phyloP scores from a whole-genome alignment of 371 early-diverging fungal species.

The Mucor velutinosus region DNA sequence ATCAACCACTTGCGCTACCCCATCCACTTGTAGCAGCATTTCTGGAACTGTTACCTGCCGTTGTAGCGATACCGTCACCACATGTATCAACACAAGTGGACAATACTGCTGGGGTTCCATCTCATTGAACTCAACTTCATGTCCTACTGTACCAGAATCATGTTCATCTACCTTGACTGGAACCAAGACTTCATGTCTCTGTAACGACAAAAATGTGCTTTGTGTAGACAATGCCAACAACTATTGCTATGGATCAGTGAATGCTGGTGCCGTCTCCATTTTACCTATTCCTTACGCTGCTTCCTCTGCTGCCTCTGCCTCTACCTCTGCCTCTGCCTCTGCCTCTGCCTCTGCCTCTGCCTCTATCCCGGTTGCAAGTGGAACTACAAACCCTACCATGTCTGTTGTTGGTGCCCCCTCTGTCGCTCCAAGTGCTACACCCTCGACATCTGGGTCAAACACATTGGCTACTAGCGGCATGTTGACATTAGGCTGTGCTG shows the following conservation, averaged over 20 bases:
- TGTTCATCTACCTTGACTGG: conserved; percentile 31
- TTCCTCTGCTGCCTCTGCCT: conserved; percentile 3
- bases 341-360: conserved; percentile 12
- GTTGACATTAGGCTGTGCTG: conserved; percentile 8
- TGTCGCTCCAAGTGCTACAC: not conserved
- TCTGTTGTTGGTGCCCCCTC: conserved; percentile 20
- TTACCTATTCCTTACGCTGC: conserved; percentile 25
- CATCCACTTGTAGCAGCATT: conserved; percentile 36
- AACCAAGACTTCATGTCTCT: conserved; percentile 35
- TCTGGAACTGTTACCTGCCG: conserved; percentile 30
- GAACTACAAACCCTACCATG: conserved; percentile 2
- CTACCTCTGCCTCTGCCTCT: conserved; percentile 6
- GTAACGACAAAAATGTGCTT: conserved; percentile 34
- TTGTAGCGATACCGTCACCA: conserved; percentile 36
- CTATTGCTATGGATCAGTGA: conserved; percentile 41
- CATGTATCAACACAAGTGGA: conserved; percentile 28
- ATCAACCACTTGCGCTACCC: conserved; percentile 30
- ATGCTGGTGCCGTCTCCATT: conserved; percentile 10
- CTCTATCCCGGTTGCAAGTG: not conserved
- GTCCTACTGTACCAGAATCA: conserved; percentile 36
- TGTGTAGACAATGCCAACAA: conserved; percentile 45
- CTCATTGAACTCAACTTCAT: conserved; percentile 29
- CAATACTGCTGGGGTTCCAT: conserved; percentile 50
- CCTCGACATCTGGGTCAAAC: conserved; percentile 10
- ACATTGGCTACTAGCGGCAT: not conserved